phyloP scores from a whole-genome alignment of 1,284 basidiomycete species.

The Bjerkandera adusta region DNA sequence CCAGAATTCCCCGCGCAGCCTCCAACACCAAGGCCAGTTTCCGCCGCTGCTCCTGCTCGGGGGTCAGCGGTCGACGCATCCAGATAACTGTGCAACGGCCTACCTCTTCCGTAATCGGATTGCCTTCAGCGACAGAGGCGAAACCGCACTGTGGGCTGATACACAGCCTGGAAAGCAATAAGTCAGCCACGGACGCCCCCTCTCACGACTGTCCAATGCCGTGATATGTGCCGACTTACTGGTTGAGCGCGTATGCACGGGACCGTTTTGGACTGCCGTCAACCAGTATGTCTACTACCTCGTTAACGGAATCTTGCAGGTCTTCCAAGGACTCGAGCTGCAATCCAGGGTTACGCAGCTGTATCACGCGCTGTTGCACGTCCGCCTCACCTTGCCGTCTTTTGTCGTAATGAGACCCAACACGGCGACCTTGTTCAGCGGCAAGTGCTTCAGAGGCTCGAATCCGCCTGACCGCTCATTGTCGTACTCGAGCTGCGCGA shows the following conservation, averaged over 20 bases:
- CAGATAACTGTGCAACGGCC: conserved; percentile 10
- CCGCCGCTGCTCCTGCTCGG: conserved; percentile 28
- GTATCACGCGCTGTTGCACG: conserved; percentile 4
- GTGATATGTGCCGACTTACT: conserved; percentile 38
- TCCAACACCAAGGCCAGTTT: conserved; percentile 53
- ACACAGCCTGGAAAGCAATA: conserved; percentile 42
- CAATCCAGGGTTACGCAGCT: conserved; percentile 6
- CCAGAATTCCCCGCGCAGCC: conserved; percentile 52
- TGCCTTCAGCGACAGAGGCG: conserved; percentile 65
- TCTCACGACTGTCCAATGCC: not conserved
- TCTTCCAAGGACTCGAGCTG: conserved; percentile 59
- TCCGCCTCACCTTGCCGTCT: conserved; percentile 44
- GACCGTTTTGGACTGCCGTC: conserved; percentile 50
- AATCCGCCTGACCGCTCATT: conserved; percentile 69
- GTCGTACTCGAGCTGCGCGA: conserved; percentile 70
- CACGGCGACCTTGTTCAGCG: conserved; percentile 64
- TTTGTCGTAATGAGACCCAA: conserved; percentile 80
- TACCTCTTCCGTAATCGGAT: conserved; percentile 57
- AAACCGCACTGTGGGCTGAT: conserved; percentile 79
- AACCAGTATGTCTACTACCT: conserved; percentile 60
- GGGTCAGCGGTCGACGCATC: conserved; percentile 1
- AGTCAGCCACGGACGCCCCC: not conserved
- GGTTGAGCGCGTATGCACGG: conserved; percentile 51
- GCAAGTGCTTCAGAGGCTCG: conserved; percentile 62
- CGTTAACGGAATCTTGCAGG: conserved; percentile 55